Evolutionary conservation across 75 land plant species (phyloP).

Genomic region (Selaginella moellendorffii): DNA sequence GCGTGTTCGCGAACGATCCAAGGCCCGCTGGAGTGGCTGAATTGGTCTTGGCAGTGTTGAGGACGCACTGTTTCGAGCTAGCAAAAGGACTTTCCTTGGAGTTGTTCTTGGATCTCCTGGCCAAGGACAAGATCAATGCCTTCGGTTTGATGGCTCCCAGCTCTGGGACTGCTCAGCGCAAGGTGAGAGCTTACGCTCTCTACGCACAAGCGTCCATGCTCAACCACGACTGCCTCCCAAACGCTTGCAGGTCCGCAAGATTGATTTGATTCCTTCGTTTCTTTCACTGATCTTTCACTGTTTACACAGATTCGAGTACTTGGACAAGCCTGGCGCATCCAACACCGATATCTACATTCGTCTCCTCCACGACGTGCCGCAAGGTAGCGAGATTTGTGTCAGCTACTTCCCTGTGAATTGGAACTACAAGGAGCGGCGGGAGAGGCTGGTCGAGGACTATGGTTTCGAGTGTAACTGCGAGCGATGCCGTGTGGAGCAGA

Average conservation of each 20-base stretch:
- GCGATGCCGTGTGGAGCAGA: constrained; percentile 28
- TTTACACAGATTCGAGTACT: constrained; percentile 61
- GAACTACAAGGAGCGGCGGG: constrained; percentile 44
- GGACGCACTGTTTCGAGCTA: not conserved
- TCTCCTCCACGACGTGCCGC: constrained; percentile 57
- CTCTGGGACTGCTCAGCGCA: constrained; percentile 19
- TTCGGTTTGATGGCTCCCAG: constrained; percentile 71
- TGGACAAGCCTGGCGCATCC: constrained; percentile 29
- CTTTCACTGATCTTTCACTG: too few relatives aligned
- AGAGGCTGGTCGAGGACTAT: constrained; percentile 56
- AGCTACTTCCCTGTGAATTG: constrained; percentile 83
- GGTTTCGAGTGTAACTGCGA: constrained; percentile 54
- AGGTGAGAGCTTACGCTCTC: constrained; percentile 62
- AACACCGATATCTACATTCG: constrained; percentile 58
- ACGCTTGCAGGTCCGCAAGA: constrained; percentile 37
- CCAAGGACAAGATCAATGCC: constrained; percentile 61
- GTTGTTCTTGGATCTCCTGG: constrained; percentile 37
- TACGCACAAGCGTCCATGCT: constrained; percentile 70
- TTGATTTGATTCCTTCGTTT: too few relatives aligned
- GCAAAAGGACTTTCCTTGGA: constrained; percentile 24
- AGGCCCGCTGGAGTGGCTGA: not conserved
- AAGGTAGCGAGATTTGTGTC: constrained; percentile 74
- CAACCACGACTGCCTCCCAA: constrained; percentile 93
- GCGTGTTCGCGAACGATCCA: not conserved
- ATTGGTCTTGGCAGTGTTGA: not conserved